phyloP scores from a whole-genome alignment of 345 rosid species.

The Acer yangbiense region DNA sequence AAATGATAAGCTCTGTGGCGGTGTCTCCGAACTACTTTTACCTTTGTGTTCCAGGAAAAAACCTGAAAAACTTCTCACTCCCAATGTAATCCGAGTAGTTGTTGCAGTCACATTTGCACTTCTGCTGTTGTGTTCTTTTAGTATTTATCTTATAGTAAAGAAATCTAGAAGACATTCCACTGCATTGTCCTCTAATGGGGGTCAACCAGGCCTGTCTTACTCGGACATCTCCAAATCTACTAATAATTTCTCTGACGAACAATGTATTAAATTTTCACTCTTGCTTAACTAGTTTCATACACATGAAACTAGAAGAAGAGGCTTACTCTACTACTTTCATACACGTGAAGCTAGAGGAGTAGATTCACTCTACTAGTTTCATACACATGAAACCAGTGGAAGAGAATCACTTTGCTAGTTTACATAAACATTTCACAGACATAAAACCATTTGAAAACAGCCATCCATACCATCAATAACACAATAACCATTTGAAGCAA shows the following conservation, averaged over 20 bases:
- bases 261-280: too few species aligned
- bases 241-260: constrained; percentile 14
- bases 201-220: constrained; percentile 19
- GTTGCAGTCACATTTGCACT: neutral
- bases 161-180: neutral
- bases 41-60: constrained; percentile 8
- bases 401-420: too few species aligned
- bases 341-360: too few species aligned
- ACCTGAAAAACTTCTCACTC: neutral
- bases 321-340: too few species aligned
- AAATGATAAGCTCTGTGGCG: constrained; percentile 27
- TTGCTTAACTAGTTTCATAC: too few species aligned
- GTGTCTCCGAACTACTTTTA: constrained; percentile 2
- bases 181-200: neutral
- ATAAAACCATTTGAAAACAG: too few species aligned
- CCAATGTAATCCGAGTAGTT: neutral
- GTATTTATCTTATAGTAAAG: neutral
- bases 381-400: too few species aligned
- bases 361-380: too few species aligned
- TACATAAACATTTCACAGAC: too few species aligned
- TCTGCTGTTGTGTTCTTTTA: neutral
- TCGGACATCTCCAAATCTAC: constrained; percentile 23
- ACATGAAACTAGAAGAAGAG: too few species aligned
- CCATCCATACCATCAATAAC: too few species aligned
- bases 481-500: too few species aligned